These are phyloP conservation scores for Alternaria brassicicola DNA, from an alignment of 2,329 filamentous ascomycete species.

Conservation along the genomic window DNA sequence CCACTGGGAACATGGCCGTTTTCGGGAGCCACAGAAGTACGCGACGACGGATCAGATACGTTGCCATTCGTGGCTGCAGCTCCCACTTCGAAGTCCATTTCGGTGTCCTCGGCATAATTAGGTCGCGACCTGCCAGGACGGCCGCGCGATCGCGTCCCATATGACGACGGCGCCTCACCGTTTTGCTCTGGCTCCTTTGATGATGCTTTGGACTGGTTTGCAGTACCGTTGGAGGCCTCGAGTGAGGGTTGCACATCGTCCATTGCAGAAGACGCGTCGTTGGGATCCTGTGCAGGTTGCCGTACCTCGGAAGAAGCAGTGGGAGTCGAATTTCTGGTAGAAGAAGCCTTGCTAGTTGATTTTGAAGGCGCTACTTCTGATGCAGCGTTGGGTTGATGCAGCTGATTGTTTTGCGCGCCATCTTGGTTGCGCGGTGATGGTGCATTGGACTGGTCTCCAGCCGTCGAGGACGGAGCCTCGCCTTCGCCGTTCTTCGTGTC, in stretches of 20 bases:
- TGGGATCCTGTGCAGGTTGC: constrained; percentile 30
- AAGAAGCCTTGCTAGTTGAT: constrained; percentile 43
- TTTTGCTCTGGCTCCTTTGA: constrained; percentile 44
- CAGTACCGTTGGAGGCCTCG: constrained; percentile 35
- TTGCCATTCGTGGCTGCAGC: constrained; percentile 65
- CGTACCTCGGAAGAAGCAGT: constrained; percentile 35
- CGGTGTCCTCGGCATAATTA: constrained; percentile 96
- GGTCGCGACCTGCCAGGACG: constrained; percentile 78
- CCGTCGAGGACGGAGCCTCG: constrained; percentile 39
- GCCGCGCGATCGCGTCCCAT: constrained; percentile 94
- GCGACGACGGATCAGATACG: constrained; percentile 51
- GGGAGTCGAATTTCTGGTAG: constrained; percentile 44
- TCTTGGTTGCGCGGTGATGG: constrained; percentile 39
- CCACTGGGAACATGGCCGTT: constrained; percentile 39
- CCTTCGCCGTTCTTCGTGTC: constrained; percentile 47
- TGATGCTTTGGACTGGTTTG: constrained; percentile 38
- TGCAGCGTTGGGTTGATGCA: constrained; percentile 27
- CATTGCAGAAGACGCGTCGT: constrained; percentile 35
- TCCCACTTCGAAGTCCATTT: constrained; percentile 80
- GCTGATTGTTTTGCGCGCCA: constrained; percentile 34
- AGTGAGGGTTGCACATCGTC: constrained; percentile 40
- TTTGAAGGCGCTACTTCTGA: constrained; percentile 40
- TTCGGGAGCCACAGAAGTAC: constrained; percentile 43
- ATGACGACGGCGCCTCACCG: constrained; percentile 63
- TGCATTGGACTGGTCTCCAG: constrained; percentile 38